A percentile compares a stretch with the other conserved stretches of the same genome.
Conservation (phyloP, 306 rosid genomes). For the Trichosanthes truncata region DNA sequence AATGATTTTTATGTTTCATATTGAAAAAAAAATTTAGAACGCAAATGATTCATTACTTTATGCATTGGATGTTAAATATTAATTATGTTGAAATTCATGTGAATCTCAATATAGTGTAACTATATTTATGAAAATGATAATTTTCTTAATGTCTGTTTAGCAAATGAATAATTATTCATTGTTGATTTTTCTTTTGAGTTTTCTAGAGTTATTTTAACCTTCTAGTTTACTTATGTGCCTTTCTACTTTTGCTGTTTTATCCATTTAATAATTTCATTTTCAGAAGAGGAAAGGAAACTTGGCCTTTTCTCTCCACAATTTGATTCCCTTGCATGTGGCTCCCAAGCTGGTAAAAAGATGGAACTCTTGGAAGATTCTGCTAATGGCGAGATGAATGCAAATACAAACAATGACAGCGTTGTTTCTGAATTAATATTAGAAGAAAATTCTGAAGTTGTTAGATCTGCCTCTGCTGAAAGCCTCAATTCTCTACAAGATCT, state of each 20-base stretch:
- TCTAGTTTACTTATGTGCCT: not conserved
- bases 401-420: not conserved
- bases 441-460: slow-evolving; percentile 19
- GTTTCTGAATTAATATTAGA: slow-evolving; percentile 10
- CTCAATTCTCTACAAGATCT: slow-evolving; percentile 15
- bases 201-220: not conserved
- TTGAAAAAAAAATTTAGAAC: not conserved
- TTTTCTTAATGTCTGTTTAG: not conserved
- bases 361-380: slow-evolving; percentile 24
- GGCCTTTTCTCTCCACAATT: slow-evolving; percentile 57
- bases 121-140: not conserved
- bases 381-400: slow-evolving; percentile 18
- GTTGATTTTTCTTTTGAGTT: not conserved
- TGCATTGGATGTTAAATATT: not conserved
- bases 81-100: not conserved
- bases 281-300: slow-evolving; percentile 49
- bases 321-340: slow-evolving; percentile 32
- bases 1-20: not conserved
- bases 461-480: slow-evolving; percentile 15
- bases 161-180: not conserved
- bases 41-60: not conserved
- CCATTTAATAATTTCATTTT: not conserved
- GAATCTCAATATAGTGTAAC: not conserved
- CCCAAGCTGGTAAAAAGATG: slow-evolving; percentile 23
- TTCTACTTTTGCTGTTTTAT: not conserved